Percentiles rank a stretch among this genome's conserved stretches.
phyloP scores from a whole-genome alignment of 2,329 filamentous ascomycete species.

The Cercospora zeina region DNA sequence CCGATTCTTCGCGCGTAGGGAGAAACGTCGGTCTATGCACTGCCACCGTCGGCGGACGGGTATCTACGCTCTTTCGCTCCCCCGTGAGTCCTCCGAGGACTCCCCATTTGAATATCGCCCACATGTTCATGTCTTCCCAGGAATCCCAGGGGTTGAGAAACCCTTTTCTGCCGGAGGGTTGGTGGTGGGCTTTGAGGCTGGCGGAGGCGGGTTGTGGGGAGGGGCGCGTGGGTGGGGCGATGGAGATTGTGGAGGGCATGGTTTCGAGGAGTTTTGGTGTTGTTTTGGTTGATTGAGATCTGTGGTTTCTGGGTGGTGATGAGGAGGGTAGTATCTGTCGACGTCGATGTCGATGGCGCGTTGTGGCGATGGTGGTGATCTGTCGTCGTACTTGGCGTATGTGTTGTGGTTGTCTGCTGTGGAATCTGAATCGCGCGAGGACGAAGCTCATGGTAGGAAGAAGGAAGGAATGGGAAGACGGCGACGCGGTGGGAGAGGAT shows the following conservation, averaged over 20 bases:
- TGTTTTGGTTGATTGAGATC: neutral
- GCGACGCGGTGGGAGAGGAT: neutral
- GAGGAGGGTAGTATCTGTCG: neutral
- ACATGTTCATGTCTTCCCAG: conserved; percentile 45
- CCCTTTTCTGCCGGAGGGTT: conserved; percentile 56
- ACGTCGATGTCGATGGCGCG: conserved; percentile 2
- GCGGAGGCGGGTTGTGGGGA: conserved; percentile 49
- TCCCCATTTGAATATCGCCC: conserved; percentile 43
- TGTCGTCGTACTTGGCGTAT: too few relatives aligned
- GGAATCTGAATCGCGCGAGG: conserved; percentile 2
- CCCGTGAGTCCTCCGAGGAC: conserved; percentile 52
- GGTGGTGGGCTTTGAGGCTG: conserved; percentile 36
- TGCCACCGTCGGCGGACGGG: conserved; percentile 64
- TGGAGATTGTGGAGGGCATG: conserved; percentile 39
- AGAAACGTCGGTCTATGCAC: conserved; percentile 69
- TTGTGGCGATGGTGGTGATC: neutral
- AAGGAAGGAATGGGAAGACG: neutral
- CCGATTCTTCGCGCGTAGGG: conserved; percentile 56
- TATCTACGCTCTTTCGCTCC: conserved; percentile 57
- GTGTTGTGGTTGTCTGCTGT: neutral
- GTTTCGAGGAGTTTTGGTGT: too few relatives aligned
- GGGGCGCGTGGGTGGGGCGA: conserved; percentile 43
- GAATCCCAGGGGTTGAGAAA: conserved; percentile 61
- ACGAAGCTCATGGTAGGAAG: conserved; percentile 17
- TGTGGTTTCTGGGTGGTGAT: too few relatives aligned